Evolutionary conservation across 2,329 filamentous ascomycete genomes (phyloP).

Genomic region (Trichoderma afroharzianum): DNA sequence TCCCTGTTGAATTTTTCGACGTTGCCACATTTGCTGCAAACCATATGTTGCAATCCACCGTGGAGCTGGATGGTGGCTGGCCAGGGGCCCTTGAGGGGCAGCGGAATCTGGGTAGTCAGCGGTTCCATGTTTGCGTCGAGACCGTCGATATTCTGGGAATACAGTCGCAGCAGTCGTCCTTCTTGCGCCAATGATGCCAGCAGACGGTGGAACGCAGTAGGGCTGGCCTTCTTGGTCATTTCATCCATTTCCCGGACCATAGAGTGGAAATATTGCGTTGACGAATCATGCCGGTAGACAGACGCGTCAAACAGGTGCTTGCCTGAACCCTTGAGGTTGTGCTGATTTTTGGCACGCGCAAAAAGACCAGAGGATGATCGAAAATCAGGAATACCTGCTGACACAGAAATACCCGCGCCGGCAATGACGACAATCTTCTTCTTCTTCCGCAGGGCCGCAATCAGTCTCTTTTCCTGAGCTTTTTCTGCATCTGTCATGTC

Average conservation of each 20-base stretch:
- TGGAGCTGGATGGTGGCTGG: conserved; percentile 90
- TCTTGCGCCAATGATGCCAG: conserved; percentile 86
- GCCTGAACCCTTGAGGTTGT: conserved; percentile 84
- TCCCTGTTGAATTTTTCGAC: conserved; percentile 72
- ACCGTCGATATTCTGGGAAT: conserved; percentile 95
- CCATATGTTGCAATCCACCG: conserved; percentile 91
- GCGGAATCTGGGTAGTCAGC: conserved; percentile 73
- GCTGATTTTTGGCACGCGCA: conserved; percentile 75
- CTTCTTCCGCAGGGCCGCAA: conserved; percentile 76
- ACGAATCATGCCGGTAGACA: conserved; percentile 87
- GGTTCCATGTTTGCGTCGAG: conserved; percentile 83
- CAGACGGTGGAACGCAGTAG: conserved; percentile 89
- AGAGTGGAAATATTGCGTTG: conserved; percentile 87
- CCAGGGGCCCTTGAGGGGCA: conserved; percentile 84
- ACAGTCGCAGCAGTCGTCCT: conserved; percentile 81
- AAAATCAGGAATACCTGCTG: conserved; percentile 95
- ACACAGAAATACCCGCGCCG: conserved; percentile 94
- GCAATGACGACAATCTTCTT: conserved; percentile 97
- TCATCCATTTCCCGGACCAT: conserved; percentile 90
- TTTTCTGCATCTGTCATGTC: conserved; percentile 44
- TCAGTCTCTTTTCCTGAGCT: conserved; percentile 63
- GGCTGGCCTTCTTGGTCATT: conserved; percentile 70
- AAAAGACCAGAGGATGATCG: conserved; percentile 89
- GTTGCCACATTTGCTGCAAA: conserved; percentile 86
- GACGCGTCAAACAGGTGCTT: conserved; percentile 97